A percentile compares a stretch with the other conserved stretches of the same genome.
Evolutionary conservation across 2,329 filamentous ascomycete genomes (phyloP).

Genomic region (Aureobasidium namibiae): DNA sequence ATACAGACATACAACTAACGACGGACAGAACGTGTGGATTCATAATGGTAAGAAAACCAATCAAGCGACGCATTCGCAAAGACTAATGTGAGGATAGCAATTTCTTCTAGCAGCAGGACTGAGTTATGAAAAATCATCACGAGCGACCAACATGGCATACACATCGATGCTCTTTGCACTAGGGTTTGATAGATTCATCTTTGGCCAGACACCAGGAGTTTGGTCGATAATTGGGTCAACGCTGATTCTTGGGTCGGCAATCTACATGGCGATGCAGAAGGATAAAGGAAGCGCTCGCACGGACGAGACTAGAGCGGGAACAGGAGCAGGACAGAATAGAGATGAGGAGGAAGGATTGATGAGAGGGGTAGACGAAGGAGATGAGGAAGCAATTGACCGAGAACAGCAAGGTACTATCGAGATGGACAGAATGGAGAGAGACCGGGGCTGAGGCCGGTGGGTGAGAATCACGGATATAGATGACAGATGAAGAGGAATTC

Average conservation of each 20-base stretch:
- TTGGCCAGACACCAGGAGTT: constrained; percentile 49
- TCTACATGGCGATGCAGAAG: constrained; percentile 54
- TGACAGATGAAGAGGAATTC: not conserved
- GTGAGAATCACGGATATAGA: not conserved
- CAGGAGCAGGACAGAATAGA: constrained; percentile 17
- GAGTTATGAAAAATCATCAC: constrained; percentile 56
- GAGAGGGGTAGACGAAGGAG: constrained; percentile 14
- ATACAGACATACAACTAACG: not conserved
- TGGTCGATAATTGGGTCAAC: constrained; percentile 54
- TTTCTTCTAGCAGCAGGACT: constrained; percentile 74
- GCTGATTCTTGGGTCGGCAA: constrained; percentile 56
- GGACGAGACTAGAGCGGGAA: constrained; percentile 13
- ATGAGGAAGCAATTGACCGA: not conserved
- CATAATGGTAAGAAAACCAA: constrained; percentile 45
- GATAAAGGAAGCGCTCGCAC: constrained; percentile 24
- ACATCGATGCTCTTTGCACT: constrained; percentile 63
- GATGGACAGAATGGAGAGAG: not conserved
- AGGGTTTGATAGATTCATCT: constrained; percentile 55
- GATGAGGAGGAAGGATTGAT: constrained; percentile 27
- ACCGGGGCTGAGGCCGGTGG: not conserved
- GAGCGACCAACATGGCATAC: constrained; percentile 60
- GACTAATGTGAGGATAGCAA: constrained; percentile 41
- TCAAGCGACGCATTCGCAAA: not conserved
- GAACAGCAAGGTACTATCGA: not conserved
- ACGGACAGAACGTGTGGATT: constrained; percentile 54